Conservation (phyloP, 108 stramenopile species). For the Nitzschia sp. region DNA sequence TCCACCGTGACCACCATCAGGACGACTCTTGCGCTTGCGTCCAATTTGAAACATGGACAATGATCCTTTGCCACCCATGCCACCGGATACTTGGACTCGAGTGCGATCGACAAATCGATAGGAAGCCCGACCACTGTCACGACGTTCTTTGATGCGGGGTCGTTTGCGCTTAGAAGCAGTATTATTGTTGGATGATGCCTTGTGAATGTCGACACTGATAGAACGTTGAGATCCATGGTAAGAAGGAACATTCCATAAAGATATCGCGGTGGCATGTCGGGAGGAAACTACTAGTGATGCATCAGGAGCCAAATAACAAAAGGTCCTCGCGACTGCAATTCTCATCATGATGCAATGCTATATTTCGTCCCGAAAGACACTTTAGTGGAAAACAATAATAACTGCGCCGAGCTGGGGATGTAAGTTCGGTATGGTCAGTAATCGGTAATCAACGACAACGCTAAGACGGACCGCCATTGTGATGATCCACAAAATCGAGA, state of each 20-base stretch:
- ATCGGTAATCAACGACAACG: too few species aligned
- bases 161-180: not conserved
- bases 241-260: not conserved
- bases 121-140: conserved; percentile 32
- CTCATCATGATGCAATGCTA: too few species aligned
- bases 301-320: too few species aligned
- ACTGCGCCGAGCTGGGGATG: too few species aligned
- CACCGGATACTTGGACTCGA: conserved; percentile 67
- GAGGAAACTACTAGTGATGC: too few species aligned
- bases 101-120: conserved; percentile 77
- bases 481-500: too few species aligned
- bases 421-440: too few species aligned
- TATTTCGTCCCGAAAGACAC: too few species aligned
- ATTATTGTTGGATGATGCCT: conserved; percentile 3
- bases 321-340: too few species aligned
- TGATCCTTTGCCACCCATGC: conserved; percentile 74
- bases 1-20: conserved; percentile 88
- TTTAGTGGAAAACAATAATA: too few species aligned
- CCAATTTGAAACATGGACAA: conserved; percentile 50
- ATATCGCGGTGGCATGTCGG: not conserved
- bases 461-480: too few species aligned
- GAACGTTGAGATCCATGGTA: not conserved
- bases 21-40: conserved; percentile 58
- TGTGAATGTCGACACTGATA: conserved; percentile 3
- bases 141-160: conserved; percentile 30